A percentile compares a stretch with the other conserved stretches of the same genome.
These are phyloP conservation scores for Hygrocybe coccinea DNA, from an alignment of 768 basidiomycete genomes.

Conservation along the genomic window DNA sequence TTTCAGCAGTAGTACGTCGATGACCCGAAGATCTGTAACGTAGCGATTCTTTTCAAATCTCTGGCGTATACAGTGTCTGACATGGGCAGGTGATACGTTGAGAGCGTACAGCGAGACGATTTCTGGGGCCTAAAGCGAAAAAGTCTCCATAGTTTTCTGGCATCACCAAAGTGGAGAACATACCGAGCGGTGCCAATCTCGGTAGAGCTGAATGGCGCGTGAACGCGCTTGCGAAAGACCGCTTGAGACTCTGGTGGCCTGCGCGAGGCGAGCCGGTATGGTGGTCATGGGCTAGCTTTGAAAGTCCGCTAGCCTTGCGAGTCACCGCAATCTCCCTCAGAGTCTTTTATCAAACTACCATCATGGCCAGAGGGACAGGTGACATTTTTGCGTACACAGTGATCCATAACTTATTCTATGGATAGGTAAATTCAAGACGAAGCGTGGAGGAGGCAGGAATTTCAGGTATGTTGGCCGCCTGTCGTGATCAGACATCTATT, in stretches of 20 bases:
- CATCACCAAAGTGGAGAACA: conserved; percentile 27
- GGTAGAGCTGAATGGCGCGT: conserved; percentile 74
- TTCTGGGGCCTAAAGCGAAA: conserved; percentile 72
- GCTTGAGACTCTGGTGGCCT: conserved; percentile 55
- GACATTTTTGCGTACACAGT: neutral
- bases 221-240: conserved; percentile 56
- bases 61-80: conserved; percentile 79
- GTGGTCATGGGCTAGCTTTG: conserved; percentile 47
- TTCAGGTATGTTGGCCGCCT: conserved; percentile 53
- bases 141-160: neutral
- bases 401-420: neutral
- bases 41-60: conserved; percentile 83
- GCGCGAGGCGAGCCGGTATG: conserved; percentile 86
- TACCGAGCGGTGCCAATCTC: conserved; percentile 91
- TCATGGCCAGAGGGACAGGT: conserved; percentile 53
- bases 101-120: conserved; percentile 79
- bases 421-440: conserved; percentile 77
- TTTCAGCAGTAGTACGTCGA: conserved; percentile 86
- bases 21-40: conserved; percentile 72
- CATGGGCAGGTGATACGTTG: conserved; percentile 66
- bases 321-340: too few species aligned
- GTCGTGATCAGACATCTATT: conserved; percentile 5
- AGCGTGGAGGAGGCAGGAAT: conserved; percentile 81
- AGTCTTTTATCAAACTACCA: conserved; percentile 10
- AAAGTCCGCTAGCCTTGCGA: neutral